Evolutionary conservation across 2,329 filamentous ascomycete genomes (phyloP), one percentile per base, ranked within the genome.

Genomic region (Fusarium pseudocircinatum): DNA sequence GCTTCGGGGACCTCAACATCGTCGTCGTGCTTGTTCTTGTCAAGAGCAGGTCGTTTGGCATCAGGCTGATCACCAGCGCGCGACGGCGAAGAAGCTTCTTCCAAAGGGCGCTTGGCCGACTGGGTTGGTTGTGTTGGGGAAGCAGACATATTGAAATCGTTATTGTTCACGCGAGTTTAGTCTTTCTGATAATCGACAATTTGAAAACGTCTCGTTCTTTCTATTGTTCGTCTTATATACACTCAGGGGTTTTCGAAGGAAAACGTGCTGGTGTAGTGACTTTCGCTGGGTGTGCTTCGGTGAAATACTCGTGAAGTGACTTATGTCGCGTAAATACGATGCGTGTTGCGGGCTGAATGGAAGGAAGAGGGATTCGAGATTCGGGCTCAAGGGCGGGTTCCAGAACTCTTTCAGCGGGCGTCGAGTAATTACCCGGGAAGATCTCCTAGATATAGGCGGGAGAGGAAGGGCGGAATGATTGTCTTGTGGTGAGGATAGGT

Each of bases 31-130:
- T 93, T 94, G 77, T 93, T 88, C 87, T 98, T 99, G 85, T 98
- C 96, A 72, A 99, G 90, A 43, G 96, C 96, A 54, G 94, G 96
- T 77, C 96, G 94, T 87, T 99, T 99, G 72, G 96, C 96, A 78
- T 99, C 96, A 60, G 97, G 96, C 82, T 98, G 95, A 79, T 98
- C 96, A 81, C 90, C 94, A 43, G 93, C 92, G 72, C 93, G 93
- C 37, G 95, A 97, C 40, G 96, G 96, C 15, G 96, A 99, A 24
- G 96, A 98, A 16, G 96, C 93, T 81, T 98, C 96, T 87, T 99
- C 96, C 75, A 99, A 91, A 70, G 96, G 96, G 80, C 96, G 95
- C 90, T 99, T 99, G 72, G 89, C 87, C 78, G 90, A 92, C 80
- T 94, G 90, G 67, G 91, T 92, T 57, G 90, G 90, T 70, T 87